Conservation (phyloP, 495 filamentous ascomycete genomes). For the Neurospora sp. region DNA sequence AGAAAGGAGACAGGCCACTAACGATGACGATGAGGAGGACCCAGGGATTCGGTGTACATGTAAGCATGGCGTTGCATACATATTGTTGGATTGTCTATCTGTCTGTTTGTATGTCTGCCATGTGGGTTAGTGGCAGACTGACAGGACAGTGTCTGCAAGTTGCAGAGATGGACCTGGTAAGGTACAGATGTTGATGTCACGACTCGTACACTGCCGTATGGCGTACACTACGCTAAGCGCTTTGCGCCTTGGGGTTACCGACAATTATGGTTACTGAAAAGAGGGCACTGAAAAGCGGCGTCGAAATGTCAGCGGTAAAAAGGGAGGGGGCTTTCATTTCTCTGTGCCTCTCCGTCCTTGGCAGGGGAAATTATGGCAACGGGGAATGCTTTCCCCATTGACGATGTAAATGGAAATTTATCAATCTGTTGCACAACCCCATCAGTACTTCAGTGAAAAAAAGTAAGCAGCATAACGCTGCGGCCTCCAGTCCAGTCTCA, state of each 20-base stretch:
- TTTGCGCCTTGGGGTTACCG: neutral
- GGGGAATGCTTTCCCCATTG: neutral
- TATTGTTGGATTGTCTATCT: neutral
- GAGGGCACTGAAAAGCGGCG: neutral
- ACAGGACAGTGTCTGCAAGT: neutral
- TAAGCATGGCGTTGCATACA: neutral
- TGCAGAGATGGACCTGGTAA: neutral
- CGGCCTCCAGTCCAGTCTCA: neutral
- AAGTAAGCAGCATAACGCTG: neutral
- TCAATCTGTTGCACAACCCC: neutral
- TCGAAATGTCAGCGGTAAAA: neutral
- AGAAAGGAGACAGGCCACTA: neutral
- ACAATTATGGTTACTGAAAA: neutral
- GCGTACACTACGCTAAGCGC: neutral
- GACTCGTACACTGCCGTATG: neutral
- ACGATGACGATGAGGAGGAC: neutral
- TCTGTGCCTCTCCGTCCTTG: neutral
- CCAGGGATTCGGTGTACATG: neutral
- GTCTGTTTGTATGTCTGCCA: neutral
- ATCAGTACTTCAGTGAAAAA: neutral
- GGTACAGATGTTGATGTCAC: neutral
- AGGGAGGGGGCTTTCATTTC: neutral
- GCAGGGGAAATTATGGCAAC: neutral
- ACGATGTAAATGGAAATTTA: neutral
- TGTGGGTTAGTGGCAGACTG: neutral